Evolutionary conservation across 1,284 basidiomycete species (phyloP), one percentile per base, ranked within the genome.

Genomic region (Sanghuangporus sanghuang): DNA sequence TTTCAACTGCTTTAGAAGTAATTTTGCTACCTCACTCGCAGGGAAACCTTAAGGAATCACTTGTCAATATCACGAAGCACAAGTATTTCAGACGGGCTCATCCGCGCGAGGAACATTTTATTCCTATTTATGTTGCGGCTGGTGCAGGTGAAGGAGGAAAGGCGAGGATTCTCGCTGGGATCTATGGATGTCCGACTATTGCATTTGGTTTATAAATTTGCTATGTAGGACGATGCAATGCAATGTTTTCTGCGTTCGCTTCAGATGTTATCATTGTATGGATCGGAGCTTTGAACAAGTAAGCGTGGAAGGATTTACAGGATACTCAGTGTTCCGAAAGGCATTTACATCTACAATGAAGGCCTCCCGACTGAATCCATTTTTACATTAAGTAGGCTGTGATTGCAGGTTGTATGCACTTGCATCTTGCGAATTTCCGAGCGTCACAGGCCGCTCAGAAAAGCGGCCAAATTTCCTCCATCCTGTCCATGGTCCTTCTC

Each of bases 101-200:
- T 68, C 89, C 89, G 2, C 77, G 86, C 6, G 85, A 85, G 69
- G 89, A 91, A 23, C 89, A 91, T 68, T 89, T 89, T 71, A 78
- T 90, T 18, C 89, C 89, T 9, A 69, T 91, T 23, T 91, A 90
- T 71, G 77, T 89, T 46, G 89, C 85, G 4, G 86, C 83, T 23
- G 89, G 88, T 8, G 88, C 87, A n/a, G 87, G 85, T 4, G 85
- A 85, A 62, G 78, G 76, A 6, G 84, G 83, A 12, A 73, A 75
- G 32, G 79, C 79, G 11, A 77, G 73, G 68, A 77, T 87, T 6
- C 64, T 89, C 42, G 73, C 77, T 59, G 82, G 80, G 27, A 70
- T 82, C 54, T 86, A 85, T 69, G 86, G 85, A 9, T 74, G 79
- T 23, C 79, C 82, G 12, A 85, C 86, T 14, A 77, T 86, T 66